Conservation (phyloP, 2,329 filamentous ascomycete genomes). For the Fusarium sulawesiense region DNA sequence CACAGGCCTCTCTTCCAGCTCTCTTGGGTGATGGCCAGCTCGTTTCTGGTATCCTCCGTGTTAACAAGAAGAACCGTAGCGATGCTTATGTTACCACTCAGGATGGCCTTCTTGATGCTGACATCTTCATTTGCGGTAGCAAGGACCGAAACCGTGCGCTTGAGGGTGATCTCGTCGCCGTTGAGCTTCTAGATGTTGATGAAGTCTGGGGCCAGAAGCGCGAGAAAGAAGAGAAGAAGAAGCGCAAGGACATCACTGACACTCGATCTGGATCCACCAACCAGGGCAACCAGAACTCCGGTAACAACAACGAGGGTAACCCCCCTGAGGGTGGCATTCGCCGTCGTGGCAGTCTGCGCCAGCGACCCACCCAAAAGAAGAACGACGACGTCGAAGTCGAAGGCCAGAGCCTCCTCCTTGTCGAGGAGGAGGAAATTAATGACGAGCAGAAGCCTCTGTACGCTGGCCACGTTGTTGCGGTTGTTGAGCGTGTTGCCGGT, state of each 20-base stretch:
- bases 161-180: conserved; percentile 93
- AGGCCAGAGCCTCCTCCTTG: conserved; percentile 93
- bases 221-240: conserved; percentile 99
- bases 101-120: conserved; percentile 88
- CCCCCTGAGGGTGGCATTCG: conserved; percentile 85
- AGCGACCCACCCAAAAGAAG: conserved; percentile 99
- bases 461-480: conserved; percentile 95
- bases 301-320: conserved; percentile 70
- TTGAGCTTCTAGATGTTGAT: conserved; percentile 96
- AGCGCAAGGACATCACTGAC: conserved; percentile 98
- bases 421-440: conserved; percentile 98
- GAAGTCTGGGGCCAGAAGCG: conserved; percentile 99
- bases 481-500: conserved; percentile 94
- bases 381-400: conserved; percentile 99
- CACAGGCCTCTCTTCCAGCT: conserved; percentile 91
- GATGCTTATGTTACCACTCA: conserved; percentile 97
- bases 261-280: conserved; percentile 82
- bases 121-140: conserved; percentile 99
- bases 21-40: conserved; percentile 92
- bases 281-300: conserved; percentile 73
- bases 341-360: conserved; percentile 91
- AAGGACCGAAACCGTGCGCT: conserved; percentile 98
- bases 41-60: conserved; percentile 93
- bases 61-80: conserved; percentile 99
- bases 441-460: conserved; percentile 98